Conservation (phyloP, 2,329 filamentous ascomycete genomes). For the Arthrobotrys sinensis region DNA sequence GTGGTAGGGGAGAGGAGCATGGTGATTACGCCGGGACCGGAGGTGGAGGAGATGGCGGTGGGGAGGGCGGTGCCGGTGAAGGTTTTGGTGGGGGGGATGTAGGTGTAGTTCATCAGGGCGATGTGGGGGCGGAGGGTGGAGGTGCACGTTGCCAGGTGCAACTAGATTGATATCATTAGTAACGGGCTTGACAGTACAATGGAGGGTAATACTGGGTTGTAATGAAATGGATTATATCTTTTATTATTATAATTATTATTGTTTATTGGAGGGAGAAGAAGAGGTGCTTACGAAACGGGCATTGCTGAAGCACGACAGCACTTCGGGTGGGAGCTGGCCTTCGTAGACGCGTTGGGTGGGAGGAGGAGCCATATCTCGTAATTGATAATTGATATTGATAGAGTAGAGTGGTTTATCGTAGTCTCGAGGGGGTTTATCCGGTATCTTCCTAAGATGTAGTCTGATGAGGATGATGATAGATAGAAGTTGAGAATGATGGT, state of each 20-base stretch:
- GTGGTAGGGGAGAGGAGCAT: conserved; percentile 89
- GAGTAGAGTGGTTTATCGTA: not conserved
- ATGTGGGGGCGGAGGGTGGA: conserved; percentile 84
- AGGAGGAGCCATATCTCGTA: conserved; percentile 29
- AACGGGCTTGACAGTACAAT: conserved; percentile 16
- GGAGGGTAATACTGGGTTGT: conserved; percentile 26
- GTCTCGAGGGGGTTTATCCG: not conserved
- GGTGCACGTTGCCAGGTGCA: conserved; percentile 93
- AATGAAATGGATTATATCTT: too few relatives aligned
- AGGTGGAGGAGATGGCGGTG: conserved; percentile 53
- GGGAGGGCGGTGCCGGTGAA: conserved; percentile 47
- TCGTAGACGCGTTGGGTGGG: conserved; percentile 40
- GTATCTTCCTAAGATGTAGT: not conserved
- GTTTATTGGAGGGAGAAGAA: conserved; percentile 35
- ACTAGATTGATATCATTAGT: conserved; percentile 71
- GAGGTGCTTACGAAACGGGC: conserved; percentile 84
- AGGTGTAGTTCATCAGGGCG: conserved; percentile 99
- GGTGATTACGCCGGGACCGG: conserved; percentile 79
- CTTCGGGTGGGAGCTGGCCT: conserved; percentile 81
- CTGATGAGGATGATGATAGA: too few relatives aligned
- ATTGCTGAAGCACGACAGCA: conserved; percentile 92
- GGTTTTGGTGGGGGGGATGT: conserved; percentile 75
- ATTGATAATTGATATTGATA: not conserved
- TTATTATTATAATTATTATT: too few relatives aligned
- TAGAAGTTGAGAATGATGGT: too few relatives aligned